These are phyloP conservation scores for Aspergillus pseudoterreus DNA, from an alignment of 2,329 filamentous ascomycete genomes.

Conservation along the genomic window DNA sequence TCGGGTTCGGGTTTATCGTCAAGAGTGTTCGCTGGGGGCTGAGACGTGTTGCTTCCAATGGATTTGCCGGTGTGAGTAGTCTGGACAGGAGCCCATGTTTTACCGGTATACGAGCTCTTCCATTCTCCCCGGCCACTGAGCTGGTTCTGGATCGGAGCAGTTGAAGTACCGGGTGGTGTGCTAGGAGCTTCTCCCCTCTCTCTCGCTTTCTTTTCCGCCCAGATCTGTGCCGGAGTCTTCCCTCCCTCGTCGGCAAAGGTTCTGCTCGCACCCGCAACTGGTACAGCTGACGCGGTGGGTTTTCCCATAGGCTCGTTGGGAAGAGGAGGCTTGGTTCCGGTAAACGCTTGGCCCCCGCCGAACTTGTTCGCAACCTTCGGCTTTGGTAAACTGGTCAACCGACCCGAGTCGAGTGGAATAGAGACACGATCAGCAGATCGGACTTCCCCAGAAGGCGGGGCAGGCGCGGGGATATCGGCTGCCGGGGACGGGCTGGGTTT, in stretches of 20 bases:
- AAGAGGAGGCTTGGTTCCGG: slow-evolving; percentile 83
- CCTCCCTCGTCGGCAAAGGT: slow-evolving; percentile 93
- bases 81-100: slow-evolving; percentile 83
- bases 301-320: slow-evolving; percentile 66
- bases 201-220: slow-evolving; percentile 94
- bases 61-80: slow-evolving; percentile 68
- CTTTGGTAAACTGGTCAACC: slow-evolving; percentile 84
- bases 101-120: slow-evolving; percentile 89
- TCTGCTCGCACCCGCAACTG: slow-evolving; percentile 74
- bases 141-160: slow-evolving; percentile 59
- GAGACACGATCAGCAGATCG: slow-evolving; percentile 72
- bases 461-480: slow-evolving; percentile 36
- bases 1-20: slow-evolving; percentile 49
- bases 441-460: slow-evolving; percentile 50
- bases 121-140: slow-evolving; percentile 71
- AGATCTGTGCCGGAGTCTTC: slow-evolving; percentile 93
- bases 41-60: slow-evolving; percentile 47
- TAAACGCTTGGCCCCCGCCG: slow-evolving; percentile 66
- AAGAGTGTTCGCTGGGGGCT: slow-evolving; percentile 63
- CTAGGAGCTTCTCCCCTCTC: slow-evolving; percentile 58
- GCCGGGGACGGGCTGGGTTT: slow-evolving; percentile 44
- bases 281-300: slow-evolving; percentile 53
- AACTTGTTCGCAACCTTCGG: slow-evolving; percentile 94
- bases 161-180: slow-evolving; percentile 37
- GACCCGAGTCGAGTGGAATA: slow-evolving; percentile 69